Percentiles rank a stretch among this genome's conserved stretches.
Evolutionary conservation across 225 moss, liverwort and hornwort genomes (phyloP).

Genomic region (Pleurozium schreberi): DNA sequence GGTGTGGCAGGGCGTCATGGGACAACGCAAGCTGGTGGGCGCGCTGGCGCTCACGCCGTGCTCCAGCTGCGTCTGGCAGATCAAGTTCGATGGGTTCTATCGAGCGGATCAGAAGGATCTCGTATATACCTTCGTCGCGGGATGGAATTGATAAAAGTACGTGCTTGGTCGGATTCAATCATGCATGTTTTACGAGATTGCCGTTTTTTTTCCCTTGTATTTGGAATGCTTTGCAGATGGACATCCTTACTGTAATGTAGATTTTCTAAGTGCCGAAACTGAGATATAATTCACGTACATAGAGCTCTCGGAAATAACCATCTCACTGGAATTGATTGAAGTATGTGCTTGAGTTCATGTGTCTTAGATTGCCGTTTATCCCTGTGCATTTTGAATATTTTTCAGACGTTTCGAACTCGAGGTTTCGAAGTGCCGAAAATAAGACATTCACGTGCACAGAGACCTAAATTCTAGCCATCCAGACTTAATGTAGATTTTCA

Average conservation of each 20-base stretch:
- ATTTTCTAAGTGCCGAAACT: no score
- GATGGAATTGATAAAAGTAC: conserved; percentile 8
- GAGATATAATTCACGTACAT: no score
- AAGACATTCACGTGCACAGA: not conserved
- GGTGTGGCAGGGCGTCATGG: conserved; percentile 48
- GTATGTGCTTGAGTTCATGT: not conserved
- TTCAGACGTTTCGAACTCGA: not conserved
- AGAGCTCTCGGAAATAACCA: not conserved
- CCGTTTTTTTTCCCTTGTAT: no score
- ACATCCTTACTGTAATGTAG: no score
- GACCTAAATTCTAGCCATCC: not conserved
- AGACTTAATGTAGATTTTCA: not conserved
- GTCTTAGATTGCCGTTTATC: not conserved
- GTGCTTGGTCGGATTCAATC: not conserved
- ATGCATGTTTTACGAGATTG: not conserved
- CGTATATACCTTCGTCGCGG: conserved; percentile 9
- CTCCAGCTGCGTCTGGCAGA: conserved; percentile 34
- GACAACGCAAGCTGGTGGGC: conserved; percentile 16
- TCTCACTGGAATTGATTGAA: not conserved
- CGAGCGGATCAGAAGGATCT: conserved; percentile 33
- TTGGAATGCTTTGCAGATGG: not conserved
- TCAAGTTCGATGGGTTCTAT: conserved; percentile 47
- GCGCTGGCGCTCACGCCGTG: conserved; percentile 28
- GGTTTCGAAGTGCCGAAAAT: not conserved
- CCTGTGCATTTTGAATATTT: no score